Base-by-base conservation (phyloP, 148 eudicot genomes). In the Linanthus parryae region DNA sequence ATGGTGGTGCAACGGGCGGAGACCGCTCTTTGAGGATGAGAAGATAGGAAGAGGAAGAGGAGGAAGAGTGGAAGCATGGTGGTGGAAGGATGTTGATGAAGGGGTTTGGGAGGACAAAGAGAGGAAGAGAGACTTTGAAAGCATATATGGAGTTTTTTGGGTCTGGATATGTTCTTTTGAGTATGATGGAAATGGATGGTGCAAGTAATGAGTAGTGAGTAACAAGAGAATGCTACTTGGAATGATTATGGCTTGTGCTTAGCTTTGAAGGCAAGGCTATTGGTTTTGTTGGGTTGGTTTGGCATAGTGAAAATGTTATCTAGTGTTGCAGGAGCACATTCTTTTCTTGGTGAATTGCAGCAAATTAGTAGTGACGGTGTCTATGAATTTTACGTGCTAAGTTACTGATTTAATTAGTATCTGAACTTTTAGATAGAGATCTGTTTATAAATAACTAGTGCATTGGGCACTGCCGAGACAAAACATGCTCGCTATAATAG, bases 1-100 rank as follows among this genome's bases (percentile, higher is more conserved):
- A 29, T 58, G 53, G 85, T 78, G 65, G 70, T 76, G 73, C 98
- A 92, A 27, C 68, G 96, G 17, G 78, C 68, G 31, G 72, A 66
- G 7, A 64, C 58, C 13, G 21, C 69, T 19, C 3, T 41, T 10
- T 33, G 45, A 17, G 39, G 38, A 10, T 58, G 60, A 35, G 36
- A 39, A 38, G 57, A 57, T 33, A 41, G 34, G 49, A 66, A 37
- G 31, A 82, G 36, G 48, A 66, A 36, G 3, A 58, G 39, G 41
- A 66, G 25, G 3, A 65, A 10, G 22, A 67, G n/a, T 45, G 68
- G 50, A 48, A 65, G 47, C 64, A 73, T 71, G 47, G 51, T 76
- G 61, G 45, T 52, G 58, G 34, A 36, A 30, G 20, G n/a, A n/a
- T n/a, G n/a, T n/a, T n/a, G n/a, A 22, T 17, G 48, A 46, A 28